Percentiles rank a stretch among this genome's conserved stretches.
Evolutionary conservation across 805 yeast genomes (phyloP).

Genomic region (Candida maesae): DNA sequence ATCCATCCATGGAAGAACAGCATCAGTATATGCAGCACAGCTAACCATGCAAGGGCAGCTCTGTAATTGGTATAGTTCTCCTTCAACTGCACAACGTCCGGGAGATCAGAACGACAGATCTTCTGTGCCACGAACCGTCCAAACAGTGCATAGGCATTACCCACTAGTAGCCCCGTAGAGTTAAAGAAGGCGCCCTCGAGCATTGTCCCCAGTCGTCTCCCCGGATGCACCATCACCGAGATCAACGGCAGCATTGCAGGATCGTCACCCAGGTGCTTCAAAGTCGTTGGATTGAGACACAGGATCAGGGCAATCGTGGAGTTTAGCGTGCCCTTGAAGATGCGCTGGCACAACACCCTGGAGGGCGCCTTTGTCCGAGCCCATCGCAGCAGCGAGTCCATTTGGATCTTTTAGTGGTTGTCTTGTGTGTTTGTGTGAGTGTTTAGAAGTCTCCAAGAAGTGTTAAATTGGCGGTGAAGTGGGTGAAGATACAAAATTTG

Average conservation of each 20-base stretch:
- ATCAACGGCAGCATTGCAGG: constrained; percentile 43
- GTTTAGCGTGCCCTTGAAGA: constrained; percentile 35
- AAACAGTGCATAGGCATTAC: constrained; percentile 39
- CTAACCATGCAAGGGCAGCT: constrained; percentile 41
- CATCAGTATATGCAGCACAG: constrained; percentile 43
- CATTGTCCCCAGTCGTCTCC: constrained; percentile 45
- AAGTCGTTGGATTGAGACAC: constrained; percentile 35
- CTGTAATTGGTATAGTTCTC: constrained; percentile 31
- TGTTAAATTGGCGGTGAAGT: too few relatives aligned
- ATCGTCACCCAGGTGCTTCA: constrained; percentile 34
- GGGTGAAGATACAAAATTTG: too few relatives aligned
- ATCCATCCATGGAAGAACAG: constrained; percentile 46
- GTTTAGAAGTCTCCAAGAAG: too few relatives aligned
- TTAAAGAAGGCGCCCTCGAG: constrained; percentile 40
- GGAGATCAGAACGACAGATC: constrained; percentile 27
- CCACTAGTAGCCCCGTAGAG: constrained; percentile 38
- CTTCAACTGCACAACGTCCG: constrained; percentile 27
- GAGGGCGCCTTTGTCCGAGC: constrained; percentile 14
- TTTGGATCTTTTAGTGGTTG: not conserved
- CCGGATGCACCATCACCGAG: constrained; percentile 47
- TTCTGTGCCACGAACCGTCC: constrained; percentile 39
- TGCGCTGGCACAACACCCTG: constrained; percentile 33
- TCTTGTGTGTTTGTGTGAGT: too few relatives aligned
- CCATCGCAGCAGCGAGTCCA: not conserved
- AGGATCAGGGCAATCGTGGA: constrained; percentile 40